phyloP scores from a whole-genome alignment of 768 basidiomycete species.

The Auricularia cornea region DNA sequence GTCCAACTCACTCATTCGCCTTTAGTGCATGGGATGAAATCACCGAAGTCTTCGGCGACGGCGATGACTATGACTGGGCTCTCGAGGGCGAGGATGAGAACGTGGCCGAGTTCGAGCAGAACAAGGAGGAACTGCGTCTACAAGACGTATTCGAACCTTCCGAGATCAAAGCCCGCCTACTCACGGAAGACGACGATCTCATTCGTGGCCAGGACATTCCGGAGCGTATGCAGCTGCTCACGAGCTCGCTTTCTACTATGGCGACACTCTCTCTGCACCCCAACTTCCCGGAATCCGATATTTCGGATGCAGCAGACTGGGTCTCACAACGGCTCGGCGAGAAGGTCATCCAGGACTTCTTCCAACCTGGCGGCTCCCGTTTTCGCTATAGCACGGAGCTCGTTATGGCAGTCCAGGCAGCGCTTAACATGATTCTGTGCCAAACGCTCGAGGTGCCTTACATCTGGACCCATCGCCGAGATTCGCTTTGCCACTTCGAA shows the following conservation, averaged over 20 bases:
- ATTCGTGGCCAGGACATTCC: conserved; percentile 88
- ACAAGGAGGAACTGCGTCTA: conserved; percentile 73
- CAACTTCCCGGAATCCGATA: conserved; percentile 60
- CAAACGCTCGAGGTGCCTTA: conserved; percentile 91
- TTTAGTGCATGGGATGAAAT: conserved; percentile 90
- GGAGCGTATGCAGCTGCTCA: conserved; percentile 90
- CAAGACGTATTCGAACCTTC: conserved; percentile 92
- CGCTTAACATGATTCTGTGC: conserved; percentile 75
- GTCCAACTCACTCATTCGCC: conserved; percentile 10
- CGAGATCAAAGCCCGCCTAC: conserved; percentile 79
- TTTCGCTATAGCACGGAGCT: conserved; percentile 56
- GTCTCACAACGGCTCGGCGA: conserved; percentile 71
- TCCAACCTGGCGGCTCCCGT: conserved; percentile 53
- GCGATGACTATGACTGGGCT: conserved; percentile 94
- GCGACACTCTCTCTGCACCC: conserved; percentile 53
- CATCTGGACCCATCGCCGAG: conserved; percentile 88
- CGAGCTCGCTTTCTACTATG: conserved; percentile 67
- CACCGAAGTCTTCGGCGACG: conserved; percentile 92
- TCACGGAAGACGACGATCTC: conserved; percentile 90
- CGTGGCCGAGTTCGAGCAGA: conserved; percentile 38
- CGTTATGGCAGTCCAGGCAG: conserved; percentile 69
- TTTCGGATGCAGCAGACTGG: conserved; percentile 81
- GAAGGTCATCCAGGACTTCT: conserved; percentile 63
- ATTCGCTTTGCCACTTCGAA: conserved; percentile 82
- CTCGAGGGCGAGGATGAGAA: conserved; percentile 68